Evolutionary conservation across 164 flowering plant genomes (phyloP), one percentile per base, ranked within the genome.

Genomic region (Aristolochia contorta): DNA sequence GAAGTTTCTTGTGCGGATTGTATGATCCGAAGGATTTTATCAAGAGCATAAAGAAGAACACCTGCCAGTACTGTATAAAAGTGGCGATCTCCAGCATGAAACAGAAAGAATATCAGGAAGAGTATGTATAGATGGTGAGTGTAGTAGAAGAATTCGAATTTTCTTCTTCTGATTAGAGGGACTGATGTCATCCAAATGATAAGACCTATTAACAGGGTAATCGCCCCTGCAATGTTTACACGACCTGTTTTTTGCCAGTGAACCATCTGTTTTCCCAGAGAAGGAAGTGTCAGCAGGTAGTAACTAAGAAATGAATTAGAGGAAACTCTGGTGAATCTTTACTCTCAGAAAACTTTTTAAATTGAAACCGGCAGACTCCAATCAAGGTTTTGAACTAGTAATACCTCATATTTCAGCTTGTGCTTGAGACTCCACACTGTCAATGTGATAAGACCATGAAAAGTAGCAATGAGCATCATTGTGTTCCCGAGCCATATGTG

Each of bases 401-500:
- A 14, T 27, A 33, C 47, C 41, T 58, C 60, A 37, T 43, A 41
- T 71, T 84, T 83, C 70, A 89, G 96, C 73, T 82, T 67, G 43
- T 70, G 23, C 19, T 78, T 54, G 56, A 89, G 69, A 52, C 81
- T 56, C 96, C 96, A 89, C 33, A 66, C 80, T 49, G 79, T 63
- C 10, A 82, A 64, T 59, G 79, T 89, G 55, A 69, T 77, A 13
- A 86, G 51, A 32, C 89, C 93, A 69, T 92, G 98, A 63, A 82
- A 77, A 43, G 91, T 84, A 57, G 84, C 84, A 18, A 87, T 27
- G 10, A 72, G 3, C 95, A 89, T 92, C 6, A 91, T 84, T 24
- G 84, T 81, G 77, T 89, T 87, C 54, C 98, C 96, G 67, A 89
- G 70, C 98, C 98, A 92, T 6, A 92, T 87, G 59, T 92, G 98